Percentiles rank a stretch among this genome's conserved stretches.
Evolutionary conservation across 2,329 filamentous ascomycete genomes (phyloP).

Genomic region (Venturia asperata): DNA sequence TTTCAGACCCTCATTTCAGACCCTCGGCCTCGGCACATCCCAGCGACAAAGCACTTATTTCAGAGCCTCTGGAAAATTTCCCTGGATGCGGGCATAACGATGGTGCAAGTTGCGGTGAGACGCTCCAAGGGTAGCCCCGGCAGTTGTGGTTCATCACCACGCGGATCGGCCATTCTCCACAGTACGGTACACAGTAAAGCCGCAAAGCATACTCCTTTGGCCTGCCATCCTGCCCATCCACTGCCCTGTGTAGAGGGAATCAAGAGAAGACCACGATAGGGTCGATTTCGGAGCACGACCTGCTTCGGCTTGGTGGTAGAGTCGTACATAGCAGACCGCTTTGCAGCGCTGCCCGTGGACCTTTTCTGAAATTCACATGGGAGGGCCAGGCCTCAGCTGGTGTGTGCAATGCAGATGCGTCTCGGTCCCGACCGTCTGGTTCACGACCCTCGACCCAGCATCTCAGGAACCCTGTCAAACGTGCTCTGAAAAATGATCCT

Average conservation of each 20-base stretch:
- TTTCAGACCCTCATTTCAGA: background rate
- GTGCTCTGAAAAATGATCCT: background rate
- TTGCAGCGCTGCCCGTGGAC: background rate
- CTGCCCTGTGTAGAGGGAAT: background rate
- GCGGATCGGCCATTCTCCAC: background rate
- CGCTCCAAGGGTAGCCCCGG: background rate
- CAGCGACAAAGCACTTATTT: background rate
- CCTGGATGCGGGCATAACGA: background rate
- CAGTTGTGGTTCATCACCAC: background rate
- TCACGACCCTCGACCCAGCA: background rate
- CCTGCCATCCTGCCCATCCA: background rate
- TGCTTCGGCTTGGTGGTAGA: background rate
- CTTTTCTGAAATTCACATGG: background rate
- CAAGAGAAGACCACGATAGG: background rate
- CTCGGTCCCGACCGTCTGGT: slow-evolving; percentile 1
- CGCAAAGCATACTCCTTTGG: background rate
- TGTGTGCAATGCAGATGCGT: background rate
- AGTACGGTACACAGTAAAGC: too few species aligned
- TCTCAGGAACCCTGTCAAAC: background rate
- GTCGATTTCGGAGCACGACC: background rate
- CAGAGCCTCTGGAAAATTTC: background rate
- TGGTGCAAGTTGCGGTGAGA: background rate
- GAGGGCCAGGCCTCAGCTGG: background rate
- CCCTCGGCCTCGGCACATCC: background rate
- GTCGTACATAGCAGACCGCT: too few species aligned